Base-by-base conservation (phyloP, 1,139 yeast species). In the Yamadazyma pseudoaaseri region DNA sequence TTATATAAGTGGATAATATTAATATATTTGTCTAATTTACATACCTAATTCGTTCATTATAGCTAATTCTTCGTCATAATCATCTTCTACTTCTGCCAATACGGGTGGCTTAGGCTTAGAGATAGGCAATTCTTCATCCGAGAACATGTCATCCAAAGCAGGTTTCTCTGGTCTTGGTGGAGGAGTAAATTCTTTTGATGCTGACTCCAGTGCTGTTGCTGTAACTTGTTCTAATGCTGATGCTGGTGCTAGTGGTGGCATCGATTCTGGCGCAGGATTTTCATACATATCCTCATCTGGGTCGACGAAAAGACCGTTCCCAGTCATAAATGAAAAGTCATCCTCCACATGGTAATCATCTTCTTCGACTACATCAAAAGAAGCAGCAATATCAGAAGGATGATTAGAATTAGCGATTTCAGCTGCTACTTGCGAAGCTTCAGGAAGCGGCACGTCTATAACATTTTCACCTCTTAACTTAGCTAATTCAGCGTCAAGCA, bases 31-130 rank as follows among this genome's bases (percentile, higher is more conserved):
- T 30, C n/a, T 15, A 10, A 21, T 5, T 43, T 37, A 57, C 46
- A 56, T 39, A 8, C 60, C 69, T 51, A 61, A 56, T 39, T 66
- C 70, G 39, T 68, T 56, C 72, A 69, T 63, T 10, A 65, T 42
- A 21, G 60, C 69, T 42, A 62, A 38, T 26, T 65, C 71, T 34
- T 54, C 52, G 7, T 60, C 62, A 9, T 60, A 53, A 15, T 51
- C 57, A 2, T 46, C 45, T 2, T 30, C 29, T 12, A 29, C 31
- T 3, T 23, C 21, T 22, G 12, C 31, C 4, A 29, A 16, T 8
- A 29, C 26, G 3, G 31, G 31, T 5, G 31, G 31, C 6, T 23
- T n/a, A 15, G 31, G 31, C 5, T 29, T 16, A 26, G 30, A 27
- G n/a, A 35, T 26, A 20, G 39, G 36, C 14, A 26, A 29, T 4